Evolutionary conservation across 2,329 filamentous ascomycete species (phyloP), one percentile per base, ranked within the genome.

Genomic region (Penicillium sp.): DNA sequence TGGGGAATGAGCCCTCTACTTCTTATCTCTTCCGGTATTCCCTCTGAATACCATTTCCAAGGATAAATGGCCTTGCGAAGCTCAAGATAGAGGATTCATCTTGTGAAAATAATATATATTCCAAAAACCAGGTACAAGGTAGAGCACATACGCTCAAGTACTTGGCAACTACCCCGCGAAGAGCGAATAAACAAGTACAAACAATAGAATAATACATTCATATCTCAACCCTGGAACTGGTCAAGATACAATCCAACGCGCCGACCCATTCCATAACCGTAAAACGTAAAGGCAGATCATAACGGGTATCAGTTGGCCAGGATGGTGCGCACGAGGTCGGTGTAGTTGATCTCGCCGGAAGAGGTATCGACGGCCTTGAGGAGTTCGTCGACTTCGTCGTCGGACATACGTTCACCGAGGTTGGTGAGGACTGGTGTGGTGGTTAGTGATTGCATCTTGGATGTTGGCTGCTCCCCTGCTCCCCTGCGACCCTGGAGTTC

Each of bases 361-460:
- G 88, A 94, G 55, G 92, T 95, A 72, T 99, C 94, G 60, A 97
- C 92, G 0, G 92, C 91, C 86, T 97, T 99, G 74, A 99, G 86
- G 70, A 99, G 82, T 82, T 99, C 94, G 73, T 97, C 92, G 44
- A 99, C 94, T 81, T 99, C 94, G 59, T 97, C 94, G 67, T 99
- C 92, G 56, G 88, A 90, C 91, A 99, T 96, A 82, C 97, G 97
- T 86, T 99, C 94, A 67, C 94, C 94, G 66, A 99, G 78, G 73
- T 97, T 97, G 51, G 94, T 99, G 68, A 99, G 78, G 72, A 99
- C 92, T 80, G 39, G n/a, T 20, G 5, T 11, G 3, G 5, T 16
- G 13, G 3, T 27, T 27, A 41, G 39, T 18, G 20, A 22, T 22
- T 22, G 20, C 20, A 22, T 22, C 20, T 22, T 22, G 20, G 20